phyloP scores from a whole-genome alignment of 148 eudicot genomes.

The Linanthus parryae region DNA sequence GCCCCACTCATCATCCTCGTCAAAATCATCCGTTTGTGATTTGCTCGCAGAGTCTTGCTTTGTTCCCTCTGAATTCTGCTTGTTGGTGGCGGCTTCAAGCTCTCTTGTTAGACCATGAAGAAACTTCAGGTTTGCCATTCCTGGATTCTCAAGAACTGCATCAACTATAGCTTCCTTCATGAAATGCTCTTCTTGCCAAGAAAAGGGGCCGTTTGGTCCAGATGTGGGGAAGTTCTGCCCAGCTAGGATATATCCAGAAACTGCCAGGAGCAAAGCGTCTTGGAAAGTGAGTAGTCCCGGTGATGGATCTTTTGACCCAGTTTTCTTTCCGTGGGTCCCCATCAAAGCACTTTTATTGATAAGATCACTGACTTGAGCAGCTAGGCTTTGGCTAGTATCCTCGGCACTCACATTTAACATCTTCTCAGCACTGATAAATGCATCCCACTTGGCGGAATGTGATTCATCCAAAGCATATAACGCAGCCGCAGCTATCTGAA shows the following conservation, averaged over 20 bases:
- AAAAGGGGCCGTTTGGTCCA: slow-evolving; percentile 84
- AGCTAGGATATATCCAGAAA: slow-evolving; percentile 78
- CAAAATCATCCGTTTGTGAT: slow-evolving; percentile 50
- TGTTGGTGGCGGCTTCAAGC: slow-evolving; percentile 52
- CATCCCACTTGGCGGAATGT: slow-evolving; percentile 76
- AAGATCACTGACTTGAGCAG: slow-evolving; percentile 90
- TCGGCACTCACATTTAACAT: slow-evolving; percentile 80
- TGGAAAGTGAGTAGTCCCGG: slow-evolving; percentile 62
- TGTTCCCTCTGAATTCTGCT: slow-evolving; percentile 33
- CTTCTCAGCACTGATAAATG: slow-evolving; percentile 93
- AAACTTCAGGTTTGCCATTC: slow-evolving; percentile 56
- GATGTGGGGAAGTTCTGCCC: slow-evolving; percentile 93
- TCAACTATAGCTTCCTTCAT: slow-evolving; percentile 94
- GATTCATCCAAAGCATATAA: slow-evolving; percentile 58
- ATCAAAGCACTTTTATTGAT: slow-evolving; percentile 69
- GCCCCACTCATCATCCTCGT: slow-evolving; percentile 89
- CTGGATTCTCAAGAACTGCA: slow-evolving; percentile 79
- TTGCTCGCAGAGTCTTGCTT: slow-evolving; percentile 35
- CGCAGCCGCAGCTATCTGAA: slow-evolving; percentile 76
- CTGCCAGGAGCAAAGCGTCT: slow-evolving; percentile 74
- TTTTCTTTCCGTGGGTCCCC: slow-evolving; percentile 28
- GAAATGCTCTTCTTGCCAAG: slow-evolving; percentile 97
- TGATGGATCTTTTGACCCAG: slow-evolving; percentile 28
- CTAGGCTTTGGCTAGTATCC: slow-evolving; percentile 93
- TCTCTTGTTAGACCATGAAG: slow-evolving; percentile 53